These are phyloP conservation scores for Rhizopogon roseolus DNA, from an alignment of 768 basidiomycete species.

Conservation along the genomic window DNA sequence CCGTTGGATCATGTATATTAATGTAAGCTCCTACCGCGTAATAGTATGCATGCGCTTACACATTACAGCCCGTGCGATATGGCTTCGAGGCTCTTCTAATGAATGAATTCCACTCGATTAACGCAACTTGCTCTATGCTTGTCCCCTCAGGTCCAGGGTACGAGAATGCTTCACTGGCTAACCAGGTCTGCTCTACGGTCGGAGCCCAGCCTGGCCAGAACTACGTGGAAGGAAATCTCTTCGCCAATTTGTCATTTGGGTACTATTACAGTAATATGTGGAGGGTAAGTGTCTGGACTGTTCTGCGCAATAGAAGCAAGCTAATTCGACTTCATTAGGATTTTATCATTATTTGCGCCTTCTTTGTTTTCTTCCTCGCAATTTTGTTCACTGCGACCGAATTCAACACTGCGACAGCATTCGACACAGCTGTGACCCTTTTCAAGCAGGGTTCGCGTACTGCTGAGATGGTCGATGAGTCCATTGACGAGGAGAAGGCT, in stretches of 20 bases:
- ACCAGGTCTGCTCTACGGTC: constrained; percentile 74
- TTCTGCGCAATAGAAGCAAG: too few relatives aligned
- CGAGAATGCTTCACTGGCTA: constrained; percentile 45
- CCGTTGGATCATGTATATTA: constrained; percentile 62
- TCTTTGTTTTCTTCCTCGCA: constrained; percentile 52
- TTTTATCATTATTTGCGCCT: constrained; percentile 65
- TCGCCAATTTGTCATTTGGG: constrained; percentile 39
- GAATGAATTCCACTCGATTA: constrained; percentile 78
- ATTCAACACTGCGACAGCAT: constrained; percentile 34
- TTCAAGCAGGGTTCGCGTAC: constrained; percentile 56
- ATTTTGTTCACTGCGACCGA: constrained; percentile 59
- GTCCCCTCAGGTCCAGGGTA: constrained; percentile 64
- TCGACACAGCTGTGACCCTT: constrained; percentile 42
- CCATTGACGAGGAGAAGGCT: constrained; percentile 11
- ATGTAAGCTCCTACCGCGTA: constrained; percentile 29
- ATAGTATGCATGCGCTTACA: not conserved
- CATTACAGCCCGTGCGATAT: not conserved
- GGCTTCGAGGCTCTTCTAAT: constrained; percentile 66
- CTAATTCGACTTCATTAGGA: constrained; percentile 32
- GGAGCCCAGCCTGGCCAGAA: constrained; percentile 59
- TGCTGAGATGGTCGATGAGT: constrained; percentile 15
- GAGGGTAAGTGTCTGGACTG: constrained; percentile 26
- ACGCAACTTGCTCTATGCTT: constrained; percentile 57
- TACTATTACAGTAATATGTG: constrained; percentile 45
- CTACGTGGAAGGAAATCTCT: constrained; percentile 57